A percentile compares a stretch with the other conserved stretches of the same genome.
phyloP scores from a whole-genome alignment of 306 rosid species.

The Bauhinia variegata region DNA sequence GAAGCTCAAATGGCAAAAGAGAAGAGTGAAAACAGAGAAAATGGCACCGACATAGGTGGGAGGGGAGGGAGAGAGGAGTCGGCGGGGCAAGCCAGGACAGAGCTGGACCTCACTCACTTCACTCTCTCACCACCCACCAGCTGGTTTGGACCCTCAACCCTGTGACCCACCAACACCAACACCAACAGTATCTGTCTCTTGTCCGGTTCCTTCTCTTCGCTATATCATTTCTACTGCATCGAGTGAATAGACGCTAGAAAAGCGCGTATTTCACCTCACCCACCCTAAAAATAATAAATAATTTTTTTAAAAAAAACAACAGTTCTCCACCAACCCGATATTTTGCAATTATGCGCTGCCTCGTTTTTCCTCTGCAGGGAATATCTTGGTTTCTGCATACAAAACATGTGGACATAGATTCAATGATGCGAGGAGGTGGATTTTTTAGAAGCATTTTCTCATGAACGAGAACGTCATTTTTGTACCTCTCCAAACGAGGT shows the following conservation, averaged over 20 bases:
- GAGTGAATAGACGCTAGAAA: background rate
- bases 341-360: background rate
- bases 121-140: background rate
- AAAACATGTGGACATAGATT: slow-evolving; percentile 24
- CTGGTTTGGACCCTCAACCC: background rate
- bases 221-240: background rate
- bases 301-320: no score
- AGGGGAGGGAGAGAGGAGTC: background rate
- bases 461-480: no score
- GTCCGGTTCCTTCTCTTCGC: background rate
- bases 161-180: slow-evolving; percentile 19
- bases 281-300: no score
- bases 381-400: slow-evolving; percentile 21
- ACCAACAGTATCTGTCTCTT: background rate
- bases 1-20: no score
- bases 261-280: background rate
- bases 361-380: slow-evolving; percentile 4
- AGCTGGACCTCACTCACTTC: slow-evolving; percentile 29
- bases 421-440: background rate
- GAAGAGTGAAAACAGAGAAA: background rate
- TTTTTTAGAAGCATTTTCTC: no score
- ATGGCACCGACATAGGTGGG: slow-evolving; percentile 28
- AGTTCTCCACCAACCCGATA: background rate
- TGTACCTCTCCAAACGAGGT: no score
- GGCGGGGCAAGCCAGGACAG: slow-evolving; percentile 6